These are phyloP conservation scores for Penicillium steckii DNA, from an alignment of 495 filamentous ascomycete genomes.

Conservation along the genomic window DNA sequence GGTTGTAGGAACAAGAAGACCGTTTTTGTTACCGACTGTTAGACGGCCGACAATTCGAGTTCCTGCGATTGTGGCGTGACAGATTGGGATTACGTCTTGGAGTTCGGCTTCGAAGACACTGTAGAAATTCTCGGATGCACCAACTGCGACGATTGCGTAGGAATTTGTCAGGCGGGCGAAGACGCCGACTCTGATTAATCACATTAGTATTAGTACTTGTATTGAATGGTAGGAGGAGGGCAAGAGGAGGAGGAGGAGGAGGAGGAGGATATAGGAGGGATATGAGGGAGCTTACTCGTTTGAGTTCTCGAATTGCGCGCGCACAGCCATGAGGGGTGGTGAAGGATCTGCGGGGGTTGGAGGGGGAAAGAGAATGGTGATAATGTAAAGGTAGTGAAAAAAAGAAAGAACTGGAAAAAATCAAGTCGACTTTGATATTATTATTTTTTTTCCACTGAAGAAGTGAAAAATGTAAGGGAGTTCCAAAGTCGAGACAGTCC, in stretches of 20 bases:
- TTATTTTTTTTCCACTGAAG: neutral
- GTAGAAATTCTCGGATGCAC: constrained; percentile 98
- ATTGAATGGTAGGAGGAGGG: too few relatives aligned
- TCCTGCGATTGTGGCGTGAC: constrained; percentile 94
- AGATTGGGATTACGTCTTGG: constrained; percentile 96
- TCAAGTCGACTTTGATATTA: too few relatives aligned
- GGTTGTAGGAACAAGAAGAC: constrained; percentile 90
- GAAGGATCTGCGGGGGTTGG: constrained; percentile 1
- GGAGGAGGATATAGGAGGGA: too few relatives aligned
- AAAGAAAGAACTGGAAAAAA: neutral
- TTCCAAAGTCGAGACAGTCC: neutral
- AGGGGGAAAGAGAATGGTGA: neutral
- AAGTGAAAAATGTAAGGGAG: neutral
- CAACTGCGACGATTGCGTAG: constrained; percentile 88
- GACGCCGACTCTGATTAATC: constrained; percentile 95
- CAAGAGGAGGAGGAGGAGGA: too few relatives aligned
- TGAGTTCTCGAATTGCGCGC: constrained; percentile 94
- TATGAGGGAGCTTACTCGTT: constrained; percentile 71
- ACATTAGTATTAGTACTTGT: too few relatives aligned
- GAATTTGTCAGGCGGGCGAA: constrained; percentile 96
- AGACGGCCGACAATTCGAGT: constrained; percentile 93
- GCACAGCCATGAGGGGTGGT: constrained; percentile 64
- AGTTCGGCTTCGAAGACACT: constrained; percentile 94
- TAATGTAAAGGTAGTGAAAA: neutral
- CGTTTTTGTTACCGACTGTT: constrained; percentile 95